Evolutionary conservation across 2,329 filamentous ascomycete genomes (phyloP).

Genomic region (Neopestalotiopsis sp.): DNA sequence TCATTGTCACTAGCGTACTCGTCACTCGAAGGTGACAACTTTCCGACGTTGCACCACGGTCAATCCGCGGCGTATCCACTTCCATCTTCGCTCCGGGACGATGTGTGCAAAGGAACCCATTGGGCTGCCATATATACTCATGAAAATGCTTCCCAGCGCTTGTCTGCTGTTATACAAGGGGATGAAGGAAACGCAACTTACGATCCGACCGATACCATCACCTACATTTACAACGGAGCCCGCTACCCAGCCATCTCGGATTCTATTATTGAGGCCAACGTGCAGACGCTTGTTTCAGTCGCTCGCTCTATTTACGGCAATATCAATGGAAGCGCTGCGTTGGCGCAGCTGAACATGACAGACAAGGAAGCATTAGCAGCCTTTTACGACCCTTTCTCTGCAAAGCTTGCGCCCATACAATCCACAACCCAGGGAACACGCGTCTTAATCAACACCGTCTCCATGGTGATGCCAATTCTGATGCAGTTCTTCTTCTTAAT

Average conservation of each 20-base stretch:
- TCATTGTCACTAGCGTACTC: conserved; percentile 39
- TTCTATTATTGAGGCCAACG: conserved; percentile 32
- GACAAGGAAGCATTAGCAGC: background rate
- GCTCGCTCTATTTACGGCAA: background rate
- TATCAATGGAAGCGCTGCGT: background rate
- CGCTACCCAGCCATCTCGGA: conserved; percentile 24
- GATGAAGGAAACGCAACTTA: conserved; percentile 34
- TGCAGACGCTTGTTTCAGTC: background rate
- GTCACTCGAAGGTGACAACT: conserved; percentile 31
- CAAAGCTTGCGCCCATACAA: background rate
- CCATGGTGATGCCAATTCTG: conserved; percentile 50
- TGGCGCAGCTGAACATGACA: background rate
- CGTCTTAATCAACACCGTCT: conserved; percentile 50
- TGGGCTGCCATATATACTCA: conserved; percentile 40
- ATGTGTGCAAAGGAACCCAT: conserved; percentile 40
- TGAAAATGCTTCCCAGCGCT: conserved; percentile 40
- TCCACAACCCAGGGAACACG: conserved; percentile 40
- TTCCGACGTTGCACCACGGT: conserved; percentile 37
- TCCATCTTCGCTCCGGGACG: conserved; percentile 27
- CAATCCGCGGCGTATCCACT: conserved; percentile 26
- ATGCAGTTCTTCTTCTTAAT: conserved; percentile 55
- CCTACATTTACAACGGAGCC: conserved; percentile 37
- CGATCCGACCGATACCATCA: conserved; percentile 22
- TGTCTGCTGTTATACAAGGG: conserved; percentile 29
- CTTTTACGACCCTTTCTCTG: background rate